Conservation (phyloP, 805 yeast species). For the Candida insectorum region DNA sequence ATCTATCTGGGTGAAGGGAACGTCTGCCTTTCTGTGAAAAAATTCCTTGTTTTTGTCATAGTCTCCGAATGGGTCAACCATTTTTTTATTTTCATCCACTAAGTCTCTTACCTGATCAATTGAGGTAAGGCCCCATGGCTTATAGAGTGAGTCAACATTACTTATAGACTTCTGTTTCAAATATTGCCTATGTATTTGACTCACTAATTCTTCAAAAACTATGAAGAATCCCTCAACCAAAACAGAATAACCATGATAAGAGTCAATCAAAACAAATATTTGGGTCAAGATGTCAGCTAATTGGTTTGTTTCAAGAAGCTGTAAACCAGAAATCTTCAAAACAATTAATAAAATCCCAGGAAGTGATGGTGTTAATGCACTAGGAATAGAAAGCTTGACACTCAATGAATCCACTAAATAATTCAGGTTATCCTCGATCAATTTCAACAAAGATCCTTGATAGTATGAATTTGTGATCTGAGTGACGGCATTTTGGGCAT, state of each 20-base stretch:
- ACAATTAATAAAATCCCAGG: slow-evolving; percentile 68
- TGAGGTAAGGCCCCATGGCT: slow-evolving; percentile 60
- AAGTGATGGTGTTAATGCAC: slow-evolving; percentile 66
- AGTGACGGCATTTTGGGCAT: slow-evolving; percentile 53
- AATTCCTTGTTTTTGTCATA: slow-evolving; percentile 38
- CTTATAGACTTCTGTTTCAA: slow-evolving; percentile 1
- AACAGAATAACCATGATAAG: slow-evolving; percentile 76
- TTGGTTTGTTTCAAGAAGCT: slow-evolving; percentile 51
- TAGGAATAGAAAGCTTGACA: slow-evolving; percentile 60
- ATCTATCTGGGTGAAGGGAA: slow-evolving; percentile 24
- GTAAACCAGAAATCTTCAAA: slow-evolving; percentile 65
- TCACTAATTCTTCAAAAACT: slow-evolving; percentile 61
- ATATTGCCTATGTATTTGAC: slow-evolving; percentile 27
- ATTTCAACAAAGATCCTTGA: slow-evolving; percentile 49
- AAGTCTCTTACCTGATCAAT: slow-evolving; percentile 43
- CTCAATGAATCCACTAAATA: slow-evolving; percentile 81
- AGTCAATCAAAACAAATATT: slow-evolving; percentile 73
- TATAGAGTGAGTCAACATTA: slow-evolving; percentile 18
- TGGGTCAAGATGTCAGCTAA: slow-evolving; percentile 72
- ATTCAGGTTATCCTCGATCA: slow-evolving; percentile 70
- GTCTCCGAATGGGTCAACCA: slow-evolving; percentile 24
- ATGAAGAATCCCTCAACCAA: slow-evolving; percentile 71
- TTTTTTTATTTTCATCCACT: slow-evolving; percentile 33
- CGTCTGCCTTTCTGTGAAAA: slow-evolving; percentile 36
- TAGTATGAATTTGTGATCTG: slow-evolving; percentile 42